Evolutionary conservation across 2,329 filamentous ascomycete genomes (phyloP).

Genomic region (Monosporascus sp.): DNA sequence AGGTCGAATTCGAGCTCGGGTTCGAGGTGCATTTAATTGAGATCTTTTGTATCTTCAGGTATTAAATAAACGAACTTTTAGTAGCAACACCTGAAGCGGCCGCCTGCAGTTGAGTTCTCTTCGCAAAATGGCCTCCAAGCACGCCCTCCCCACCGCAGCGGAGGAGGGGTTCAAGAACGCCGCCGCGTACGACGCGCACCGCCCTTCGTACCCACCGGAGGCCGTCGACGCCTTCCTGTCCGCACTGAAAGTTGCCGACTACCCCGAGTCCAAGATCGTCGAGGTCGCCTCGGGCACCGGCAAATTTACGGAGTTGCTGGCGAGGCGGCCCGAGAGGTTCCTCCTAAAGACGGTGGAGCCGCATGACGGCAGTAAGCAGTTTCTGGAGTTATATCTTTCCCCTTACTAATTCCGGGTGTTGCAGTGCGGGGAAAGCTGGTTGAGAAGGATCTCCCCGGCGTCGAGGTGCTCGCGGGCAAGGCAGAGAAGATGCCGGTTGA

Average conservation of each 20-base stretch:
- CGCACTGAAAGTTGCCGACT: conserved; percentile 45
- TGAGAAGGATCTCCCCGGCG: conserved; percentile 50
- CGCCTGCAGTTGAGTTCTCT: no score
- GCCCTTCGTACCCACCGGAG: conserved; percentile 59
- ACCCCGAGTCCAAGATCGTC: conserved; percentile 44
- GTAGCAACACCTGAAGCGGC: no score
- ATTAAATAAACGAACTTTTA: no score
- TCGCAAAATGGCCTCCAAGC: conserved; percentile 12
- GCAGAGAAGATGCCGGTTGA: conserved; percentile 52
- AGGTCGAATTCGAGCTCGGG: neutral
- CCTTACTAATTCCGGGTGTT: no score
- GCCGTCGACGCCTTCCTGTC: conserved; percentile 55
- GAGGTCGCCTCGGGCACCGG: conserved; percentile 66
- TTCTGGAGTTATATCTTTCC: no score
- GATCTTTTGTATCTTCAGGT: no score
- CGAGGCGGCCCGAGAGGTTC: conserved; percentile 52
- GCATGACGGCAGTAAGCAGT: conserved; percentile 42
- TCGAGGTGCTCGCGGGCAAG: conserved; percentile 51
- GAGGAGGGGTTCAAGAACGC: conserved; percentile 65
- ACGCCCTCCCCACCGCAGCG: conserved; percentile 18
- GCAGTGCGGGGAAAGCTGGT: conserved; percentile 53
- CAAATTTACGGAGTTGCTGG: conserved; percentile 62
- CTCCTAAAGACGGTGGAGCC: conserved; percentile 60
- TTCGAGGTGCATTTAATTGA: neutral
- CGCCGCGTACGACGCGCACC: conserved; percentile 58